Base-by-base conservation (phyloP, 495 filamentous ascomycete genomes). In the Saxophila tyrrhenica region DNA sequence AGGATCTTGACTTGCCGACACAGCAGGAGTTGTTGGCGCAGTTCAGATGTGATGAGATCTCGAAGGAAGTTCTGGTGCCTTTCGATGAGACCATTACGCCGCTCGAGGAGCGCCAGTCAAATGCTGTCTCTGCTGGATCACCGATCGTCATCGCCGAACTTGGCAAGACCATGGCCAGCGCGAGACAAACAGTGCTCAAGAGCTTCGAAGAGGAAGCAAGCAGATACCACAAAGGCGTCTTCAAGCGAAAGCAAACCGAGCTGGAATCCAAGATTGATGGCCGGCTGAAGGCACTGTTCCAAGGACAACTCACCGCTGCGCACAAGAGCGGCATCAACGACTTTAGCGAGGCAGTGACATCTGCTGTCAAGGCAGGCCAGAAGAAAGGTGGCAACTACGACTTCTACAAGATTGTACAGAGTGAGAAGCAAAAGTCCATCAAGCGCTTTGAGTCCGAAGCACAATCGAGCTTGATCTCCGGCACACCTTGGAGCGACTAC, bases 21-120 rank as follows among this genome's bases (percentile, higher is more conserved):
- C 92, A 98, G 69, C 92, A 98, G 66, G 92, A 98, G 64, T 72
- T 98, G 44, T 80, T 98, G 48, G 92, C 92, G 2, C 92, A 98
- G 68, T 98, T 96, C 74, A 80, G 92, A 46, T 98, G 92, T 65
- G 92, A 98, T 65, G 92, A 98, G 74, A 98, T 98, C 51, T 72
- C 86, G 39, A 75, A 88, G 59, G 89, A 92, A 62, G 89, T 92
- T 0, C 73, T 94, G 47, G 75, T 90, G 25, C 75, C 74, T 1
- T 98, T 98, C 62, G 92, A 97, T 63, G 77, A 82, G 45, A 75
- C 79, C 22, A 88, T 98, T 51, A 64, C 69, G 44, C 91, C 92
- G 0, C 81, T 95, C 41, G 92, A 98, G 65, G 86, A 92, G 58
- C 78, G 84, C 64, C 87, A 94, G 59, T 79, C 82, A 9, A 83